Conservation (phyloP, 148 eudicot genomes). For the Rhododendron williamsianum region DNA sequence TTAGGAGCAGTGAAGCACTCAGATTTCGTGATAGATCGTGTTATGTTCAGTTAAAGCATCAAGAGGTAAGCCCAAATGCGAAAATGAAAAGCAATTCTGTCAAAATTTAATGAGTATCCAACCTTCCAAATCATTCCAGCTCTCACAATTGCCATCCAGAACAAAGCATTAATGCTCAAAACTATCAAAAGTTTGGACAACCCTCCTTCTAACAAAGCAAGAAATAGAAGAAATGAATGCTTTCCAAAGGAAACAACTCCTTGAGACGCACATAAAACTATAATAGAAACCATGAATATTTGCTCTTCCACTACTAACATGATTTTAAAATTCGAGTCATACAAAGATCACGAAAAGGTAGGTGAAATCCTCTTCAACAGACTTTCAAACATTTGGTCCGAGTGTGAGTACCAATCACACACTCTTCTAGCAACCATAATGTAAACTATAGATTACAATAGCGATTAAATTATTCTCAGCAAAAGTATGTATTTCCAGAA, state of each 20-base stretch:
- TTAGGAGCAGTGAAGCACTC: background rate
- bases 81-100: background rate
- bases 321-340: background rate
- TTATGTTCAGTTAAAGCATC: background rate
- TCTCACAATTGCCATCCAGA: background rate
- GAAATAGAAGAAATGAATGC: background rate
- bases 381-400: background rate
- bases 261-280: background rate
- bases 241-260: background rate
- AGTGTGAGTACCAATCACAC: background rate
- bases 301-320: background rate
- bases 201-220: background rate
- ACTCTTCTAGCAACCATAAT: background rate
- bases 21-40: background rate
- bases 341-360: background rate
- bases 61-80: background rate
- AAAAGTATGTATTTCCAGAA: background rate
- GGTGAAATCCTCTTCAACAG: background rate
- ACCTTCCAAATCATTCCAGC: background rate
- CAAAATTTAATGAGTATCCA: background rate
- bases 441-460: background rate
- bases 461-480: background rate
- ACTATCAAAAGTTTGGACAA: background rate
- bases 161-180: background rate
- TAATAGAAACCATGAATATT: background rate